Evolutionary conservation across 2,329 filamentous ascomycete genomes (phyloP).

Genomic region (Colletotrichum sp.): DNA sequence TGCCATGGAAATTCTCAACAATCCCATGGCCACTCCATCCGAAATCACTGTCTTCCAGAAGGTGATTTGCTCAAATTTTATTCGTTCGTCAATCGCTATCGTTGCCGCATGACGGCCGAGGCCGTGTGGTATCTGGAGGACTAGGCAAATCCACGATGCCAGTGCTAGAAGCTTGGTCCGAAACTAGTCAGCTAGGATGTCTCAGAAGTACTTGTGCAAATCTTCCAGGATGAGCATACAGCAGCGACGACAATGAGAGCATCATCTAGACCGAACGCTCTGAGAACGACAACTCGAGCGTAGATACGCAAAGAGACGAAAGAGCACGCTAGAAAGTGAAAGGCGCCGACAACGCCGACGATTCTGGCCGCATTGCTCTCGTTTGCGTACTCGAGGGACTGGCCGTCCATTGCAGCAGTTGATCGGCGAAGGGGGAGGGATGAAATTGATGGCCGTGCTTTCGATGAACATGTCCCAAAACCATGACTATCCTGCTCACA

Average conservation of each 20-base stretch:
- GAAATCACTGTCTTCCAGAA: conserved; percentile 28
- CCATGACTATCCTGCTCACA: not conserved
- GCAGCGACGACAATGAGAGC: conserved; percentile 26
- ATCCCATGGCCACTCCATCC: conserved; percentile 25
- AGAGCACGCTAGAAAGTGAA: conserved; percentile 25
- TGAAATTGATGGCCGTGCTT: not conserved
- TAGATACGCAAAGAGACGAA: conserved; percentile 29
- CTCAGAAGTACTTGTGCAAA: not conserved
- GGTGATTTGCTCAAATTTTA: conserved; percentile 23
- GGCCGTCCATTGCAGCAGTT: not conserved
- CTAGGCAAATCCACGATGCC: conserved; percentile 24
- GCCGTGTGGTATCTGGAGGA: conserved; percentile 26
- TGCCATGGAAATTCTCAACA: conserved; percentile 26
- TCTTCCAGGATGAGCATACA: conserved; percentile 8
- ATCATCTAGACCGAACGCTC: conserved; percentile 31
- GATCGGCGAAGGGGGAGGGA: no score
- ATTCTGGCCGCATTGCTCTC: conserved; percentile 21
- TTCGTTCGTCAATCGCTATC: conserved; percentile 14
- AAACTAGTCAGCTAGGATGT: not conserved
- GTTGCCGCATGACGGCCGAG: conserved; percentile 23
- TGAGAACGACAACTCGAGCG: conserved; percentile 25
- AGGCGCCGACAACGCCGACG: conserved; percentile 19
- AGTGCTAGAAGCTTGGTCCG: conserved; percentile 15
- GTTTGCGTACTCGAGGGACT: conserved; percentile 6
- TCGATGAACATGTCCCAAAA: not conserved